Conservation (phyloP, 768 basidiomycete species). For the Cyathus striatus region DNA sequence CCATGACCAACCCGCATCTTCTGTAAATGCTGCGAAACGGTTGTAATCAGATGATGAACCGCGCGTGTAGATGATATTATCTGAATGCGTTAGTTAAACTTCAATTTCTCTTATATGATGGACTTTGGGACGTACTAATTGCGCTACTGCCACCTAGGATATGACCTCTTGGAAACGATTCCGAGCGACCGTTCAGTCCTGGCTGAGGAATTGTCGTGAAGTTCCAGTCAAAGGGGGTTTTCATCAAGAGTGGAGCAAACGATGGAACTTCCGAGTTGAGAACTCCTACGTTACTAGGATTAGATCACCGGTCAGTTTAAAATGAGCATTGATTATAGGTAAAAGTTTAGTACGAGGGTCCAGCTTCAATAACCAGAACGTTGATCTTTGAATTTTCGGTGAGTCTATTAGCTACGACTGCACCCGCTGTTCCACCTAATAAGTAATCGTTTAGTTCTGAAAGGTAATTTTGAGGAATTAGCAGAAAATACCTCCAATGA, state of each 20-base stretch:
- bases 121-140: conserved; percentile 19
- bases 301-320: neutral
- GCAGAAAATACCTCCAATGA: conserved; percentile 4
- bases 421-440: neutral
- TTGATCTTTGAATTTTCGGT: conserved; percentile 11
- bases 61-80: conserved; percentile 2
- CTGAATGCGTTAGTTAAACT: neutral
- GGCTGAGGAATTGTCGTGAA: conserved; percentile 16
- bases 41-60: conserved; percentile 1
- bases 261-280: conserved; percentile 3
- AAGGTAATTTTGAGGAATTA: neutral
- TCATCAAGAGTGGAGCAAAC: conserved; percentile 1
- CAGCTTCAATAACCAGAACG: conserved; percentile 19
- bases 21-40: conserved; percentile 1
- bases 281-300: conserved; percentile 1
- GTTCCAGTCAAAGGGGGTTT: conserved; percentile 14
- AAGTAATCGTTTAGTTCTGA: neutral
- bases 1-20: conserved; percentile 3
- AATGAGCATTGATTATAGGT: neutral
- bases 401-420: conserved; percentile 15
- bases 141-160: conserved; percentile 26
- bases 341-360: conserved; percentile 10
- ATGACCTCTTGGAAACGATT: conserved; percentile 19
- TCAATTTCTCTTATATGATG: neutral
- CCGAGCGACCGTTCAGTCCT: conserved; percentile 12